Percentiles rank a stretch among this genome's conserved stretches.
These are phyloP conservation scores for Panaeolus cyanescens DNA, from an alignment of 768 basidiomycete species.

Conservation along the genomic window DNA sequence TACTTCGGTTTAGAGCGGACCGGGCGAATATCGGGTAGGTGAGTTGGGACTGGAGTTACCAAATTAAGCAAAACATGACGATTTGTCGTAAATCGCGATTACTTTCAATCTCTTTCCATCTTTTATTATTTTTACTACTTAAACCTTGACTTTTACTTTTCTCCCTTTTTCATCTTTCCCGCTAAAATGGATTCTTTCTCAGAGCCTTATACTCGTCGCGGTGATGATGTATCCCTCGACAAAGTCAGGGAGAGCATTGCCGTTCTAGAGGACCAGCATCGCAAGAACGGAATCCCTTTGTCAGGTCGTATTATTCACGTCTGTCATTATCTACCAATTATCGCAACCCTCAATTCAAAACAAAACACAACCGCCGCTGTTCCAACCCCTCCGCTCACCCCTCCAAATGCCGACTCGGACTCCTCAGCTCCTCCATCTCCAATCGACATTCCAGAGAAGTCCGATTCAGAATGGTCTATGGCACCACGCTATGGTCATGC, in stretches of 20 bases:
- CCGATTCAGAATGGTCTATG: constrained; percentile 65
- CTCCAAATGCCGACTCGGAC: constrained; percentile 47
- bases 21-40: constrained; percentile 21
- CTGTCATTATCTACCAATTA: constrained; percentile 86
- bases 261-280: constrained; percentile 72
- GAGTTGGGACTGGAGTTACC: constrained; percentile 14
- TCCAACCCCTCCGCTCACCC: constrained; percentile 77
- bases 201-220: constrained; percentile 66
- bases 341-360: constrained; percentile 53
- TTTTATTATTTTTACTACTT: constrained; percentile 12
- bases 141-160: constrained; percentile 2
- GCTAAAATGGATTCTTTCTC: constrained; percentile 68
- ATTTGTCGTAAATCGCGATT: constrained; percentile 27
- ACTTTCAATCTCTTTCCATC: constrained; percentile 8
- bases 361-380: constrained; percentile 40
- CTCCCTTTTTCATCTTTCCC: constrained; percentile 9
- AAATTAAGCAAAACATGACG: constrained; percentile 21
- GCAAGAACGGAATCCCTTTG: constrained; percentile 67
- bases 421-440: constrained; percentile 12
- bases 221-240: constrained; percentile 67
- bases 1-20: constrained; percentile 21
- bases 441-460: constrained; percentile 6
- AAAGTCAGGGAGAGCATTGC: constrained; percentile 75
- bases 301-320: constrained; percentile 92
- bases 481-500: constrained; percentile 84